Conservation (phyloP, 2,329 filamentous ascomycete genomes). For the Plectosphaerella cucumerina region DNA sequence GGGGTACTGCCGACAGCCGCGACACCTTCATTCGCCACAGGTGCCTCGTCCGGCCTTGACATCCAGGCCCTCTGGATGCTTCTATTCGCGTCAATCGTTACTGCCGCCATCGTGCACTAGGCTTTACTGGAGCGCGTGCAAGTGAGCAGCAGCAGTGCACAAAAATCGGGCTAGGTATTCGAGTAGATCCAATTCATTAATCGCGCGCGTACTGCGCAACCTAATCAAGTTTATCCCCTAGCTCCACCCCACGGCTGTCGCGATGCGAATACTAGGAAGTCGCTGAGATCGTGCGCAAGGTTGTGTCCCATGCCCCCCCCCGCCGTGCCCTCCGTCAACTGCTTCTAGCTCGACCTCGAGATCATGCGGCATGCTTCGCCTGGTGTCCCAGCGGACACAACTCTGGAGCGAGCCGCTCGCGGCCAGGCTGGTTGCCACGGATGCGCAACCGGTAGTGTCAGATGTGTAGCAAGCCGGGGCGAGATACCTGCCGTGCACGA, state of each 20-base stretch:
- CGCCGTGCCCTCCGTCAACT: not conserved
- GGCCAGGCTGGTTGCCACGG: too few species aligned
- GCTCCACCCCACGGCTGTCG: too few species aligned
- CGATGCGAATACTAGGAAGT: not conserved
- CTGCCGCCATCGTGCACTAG: not conserved
- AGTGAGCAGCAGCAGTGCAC: too few species aligned
- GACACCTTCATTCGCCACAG: not conserved
- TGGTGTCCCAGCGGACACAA: too few species aligned
- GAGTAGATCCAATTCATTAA: too few species aligned
- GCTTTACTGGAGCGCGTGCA: not conserved
- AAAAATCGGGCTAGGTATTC: too few species aligned
- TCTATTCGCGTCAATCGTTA: not conserved
- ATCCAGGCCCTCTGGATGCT: not conserved
- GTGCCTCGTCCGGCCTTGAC: not conserved
- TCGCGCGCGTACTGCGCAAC: too few species aligned
- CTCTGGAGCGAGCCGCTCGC: too few species aligned
- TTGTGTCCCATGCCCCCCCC: not conserved
- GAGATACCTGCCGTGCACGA: not conserved
- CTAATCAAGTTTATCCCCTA: too few species aligned
- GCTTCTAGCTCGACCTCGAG: not conserved
- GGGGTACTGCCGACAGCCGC: not conserved
- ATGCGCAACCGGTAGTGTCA: too few species aligned
- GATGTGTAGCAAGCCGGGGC: not conserved
- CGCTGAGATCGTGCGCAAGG: not conserved
- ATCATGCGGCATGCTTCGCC: not conserved